Conservation (phyloP, 345 rosid genomes). For the Punica granatum region DNA sequence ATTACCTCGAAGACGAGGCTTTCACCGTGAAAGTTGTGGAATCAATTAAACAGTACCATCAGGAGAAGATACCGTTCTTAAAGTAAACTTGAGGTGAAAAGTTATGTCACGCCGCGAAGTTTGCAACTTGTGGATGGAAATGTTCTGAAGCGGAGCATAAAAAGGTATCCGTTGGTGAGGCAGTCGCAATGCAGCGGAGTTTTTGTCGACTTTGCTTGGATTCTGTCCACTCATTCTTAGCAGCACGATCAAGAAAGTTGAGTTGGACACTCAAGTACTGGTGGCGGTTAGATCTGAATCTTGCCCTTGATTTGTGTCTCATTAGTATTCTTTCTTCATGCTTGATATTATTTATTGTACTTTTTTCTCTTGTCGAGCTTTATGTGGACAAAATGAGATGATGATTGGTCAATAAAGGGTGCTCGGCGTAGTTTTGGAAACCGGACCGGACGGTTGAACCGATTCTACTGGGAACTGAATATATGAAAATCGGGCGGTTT, state of each 20-base stretch:
- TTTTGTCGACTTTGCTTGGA: too few relatives aligned
- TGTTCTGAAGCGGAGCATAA: background rate
- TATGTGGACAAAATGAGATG: conserved; percentile 4
- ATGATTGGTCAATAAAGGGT: background rate
- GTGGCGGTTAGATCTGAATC: conserved; percentile 2
- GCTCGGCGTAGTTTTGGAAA: background rate
- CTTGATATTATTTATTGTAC: background rate
- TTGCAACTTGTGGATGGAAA: background rate
- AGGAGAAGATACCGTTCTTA: conserved; percentile 37
- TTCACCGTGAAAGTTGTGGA: conserved; percentile 41
- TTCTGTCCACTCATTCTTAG: background rate
- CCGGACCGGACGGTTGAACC: too few relatives aligned
- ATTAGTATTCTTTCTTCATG: background rate
- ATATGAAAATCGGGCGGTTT: too few relatives aligned
- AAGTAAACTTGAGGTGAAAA: conserved; percentile 23
- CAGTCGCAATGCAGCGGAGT: too few relatives aligned
- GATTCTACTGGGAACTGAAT: too few relatives aligned
- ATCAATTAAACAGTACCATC: conserved; percentile 40
- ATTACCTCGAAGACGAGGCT: conserved; percentile 73
- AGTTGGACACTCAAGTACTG: background rate
- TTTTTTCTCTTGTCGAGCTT: conserved; percentile 9
- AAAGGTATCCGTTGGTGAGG: background rate
- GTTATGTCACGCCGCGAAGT: background rate
- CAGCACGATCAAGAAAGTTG: background rate
- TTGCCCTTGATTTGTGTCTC: conserved; percentile 3